phyloP scores from a whole-genome alignment of 352 stramenopile genomes.

The Pythium sp. region DNA sequence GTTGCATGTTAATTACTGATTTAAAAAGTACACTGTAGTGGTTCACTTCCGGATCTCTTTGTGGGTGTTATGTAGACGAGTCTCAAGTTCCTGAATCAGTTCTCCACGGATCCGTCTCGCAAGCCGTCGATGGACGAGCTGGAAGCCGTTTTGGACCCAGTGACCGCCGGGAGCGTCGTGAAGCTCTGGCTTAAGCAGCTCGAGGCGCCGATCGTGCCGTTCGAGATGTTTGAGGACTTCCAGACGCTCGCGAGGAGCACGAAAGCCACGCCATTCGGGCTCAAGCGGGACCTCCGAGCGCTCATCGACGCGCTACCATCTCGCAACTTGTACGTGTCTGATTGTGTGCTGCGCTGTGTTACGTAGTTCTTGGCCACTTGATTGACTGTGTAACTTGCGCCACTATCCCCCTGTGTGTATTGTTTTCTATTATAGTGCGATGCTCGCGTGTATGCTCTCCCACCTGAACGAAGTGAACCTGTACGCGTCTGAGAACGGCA shows the following conservation, averaged over 20 bases:
- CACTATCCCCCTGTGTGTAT: neutral
- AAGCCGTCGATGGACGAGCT: constrained; percentile 64
- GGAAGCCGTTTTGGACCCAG: constrained; percentile 48
- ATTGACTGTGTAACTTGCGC: neutral
- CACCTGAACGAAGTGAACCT: constrained; percentile 81
- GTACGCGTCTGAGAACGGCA: constrained; percentile 73
- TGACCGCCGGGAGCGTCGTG: constrained; percentile 59
- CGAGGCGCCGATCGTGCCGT: constrained; percentile 62
- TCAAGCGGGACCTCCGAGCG: constrained; percentile 51
- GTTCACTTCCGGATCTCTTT: constrained; percentile 3
- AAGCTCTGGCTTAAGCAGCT: constrained; percentile 65
- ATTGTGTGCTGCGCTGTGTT: neutral
- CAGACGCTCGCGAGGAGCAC: constrained; percentile 37
- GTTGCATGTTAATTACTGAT: neutral
- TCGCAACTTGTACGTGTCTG: constrained; percentile 58
- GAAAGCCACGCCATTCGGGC: constrained; percentile 45
- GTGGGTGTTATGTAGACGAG: constrained; percentile 20
- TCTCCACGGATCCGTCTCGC: constrained; percentile 31
- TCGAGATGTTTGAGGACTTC: constrained; percentile 66
- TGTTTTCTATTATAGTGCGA: constrained; percentile 29
- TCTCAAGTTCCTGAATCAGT: constrained; percentile 67
- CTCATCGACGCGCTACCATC: constrained; percentile 55
- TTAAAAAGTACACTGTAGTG: neutral
- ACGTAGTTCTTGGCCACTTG: neutral
- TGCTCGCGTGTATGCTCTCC: constrained; percentile 73